A percentile compares a stretch with the other conserved stretches of the same genome.
Evolutionary conservation across 2,329 filamentous ascomycete species (phyloP).

Genomic region (Colletotrichum endophyticum): DNA sequence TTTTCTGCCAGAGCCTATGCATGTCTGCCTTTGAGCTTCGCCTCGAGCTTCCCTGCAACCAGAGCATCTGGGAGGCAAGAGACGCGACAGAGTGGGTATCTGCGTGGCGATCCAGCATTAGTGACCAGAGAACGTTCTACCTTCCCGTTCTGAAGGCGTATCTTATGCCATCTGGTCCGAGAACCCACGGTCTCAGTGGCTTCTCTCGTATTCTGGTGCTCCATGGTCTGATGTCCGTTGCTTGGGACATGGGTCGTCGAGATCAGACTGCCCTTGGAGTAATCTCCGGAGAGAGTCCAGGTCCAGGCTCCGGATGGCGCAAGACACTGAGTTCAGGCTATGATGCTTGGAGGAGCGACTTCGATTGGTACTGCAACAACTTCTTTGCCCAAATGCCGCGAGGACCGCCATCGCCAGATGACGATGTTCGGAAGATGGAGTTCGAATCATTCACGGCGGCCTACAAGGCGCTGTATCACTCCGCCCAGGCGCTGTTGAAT

Average conservation of each 20-base stretch:
- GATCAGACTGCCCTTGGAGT: conserved; percentile 65
- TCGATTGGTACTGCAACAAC: conserved; percentile 53
- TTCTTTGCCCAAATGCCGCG: conserved; percentile 29
- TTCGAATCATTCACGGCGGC: conserved; percentile 54
- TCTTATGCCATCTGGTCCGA: conserved; percentile 47
- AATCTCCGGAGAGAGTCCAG: conserved; percentile 25
- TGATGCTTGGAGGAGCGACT: conserved; percentile 62
- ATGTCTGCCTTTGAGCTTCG: conserved; percentile 70
- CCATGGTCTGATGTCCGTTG: conserved; percentile 67
- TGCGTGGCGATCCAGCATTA: conserved; percentile 29
- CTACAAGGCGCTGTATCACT: conserved; percentile 61
- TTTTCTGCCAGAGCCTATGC: conserved; percentile 70
- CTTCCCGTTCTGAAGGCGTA: conserved; percentile 61
- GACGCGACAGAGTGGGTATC: conserved; percentile 56
- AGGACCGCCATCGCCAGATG: neutral
- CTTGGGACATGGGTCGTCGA: conserved; percentile 65
- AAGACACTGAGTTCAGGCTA: conserved; percentile 57
- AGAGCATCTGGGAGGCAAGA: conserved; percentile 61
- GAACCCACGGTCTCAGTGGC: conserved; percentile 48
- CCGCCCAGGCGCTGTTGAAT: conserved; percentile 60
- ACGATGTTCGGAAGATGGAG: conserved; percentile 28
- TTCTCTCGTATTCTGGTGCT: conserved; percentile 60
- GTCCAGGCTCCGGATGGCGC: conserved; percentile 49
- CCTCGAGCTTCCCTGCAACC: conserved; percentile 58
- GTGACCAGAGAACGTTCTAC: conserved; percentile 43